Evolutionary conservation across 164 flowering plant genomes (phyloP).

Genomic region (Tetracentron sinense): DNA sequence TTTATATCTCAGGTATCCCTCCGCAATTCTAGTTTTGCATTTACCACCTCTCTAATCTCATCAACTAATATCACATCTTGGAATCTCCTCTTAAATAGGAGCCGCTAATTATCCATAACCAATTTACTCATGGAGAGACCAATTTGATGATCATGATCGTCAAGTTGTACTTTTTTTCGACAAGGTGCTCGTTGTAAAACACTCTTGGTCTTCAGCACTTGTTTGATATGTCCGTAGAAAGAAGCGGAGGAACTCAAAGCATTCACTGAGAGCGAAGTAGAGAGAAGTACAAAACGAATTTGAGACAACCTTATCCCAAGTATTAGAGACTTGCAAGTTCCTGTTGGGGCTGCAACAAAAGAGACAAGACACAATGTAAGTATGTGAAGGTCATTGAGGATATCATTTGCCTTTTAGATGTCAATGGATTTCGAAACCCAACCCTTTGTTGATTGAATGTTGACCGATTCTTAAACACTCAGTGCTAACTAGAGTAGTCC

Average conservation of each 20-base stretch:
- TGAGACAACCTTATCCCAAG: conserved; percentile 54
- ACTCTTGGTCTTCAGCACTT: conserved; percentile 44
- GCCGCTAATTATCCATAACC: too few species aligned
- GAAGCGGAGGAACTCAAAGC: background rate
- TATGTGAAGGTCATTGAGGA: conserved; percentile 49
- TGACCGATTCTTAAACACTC: background rate
- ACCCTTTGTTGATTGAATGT: conserved; percentile 46
- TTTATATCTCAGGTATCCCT: too few species aligned
- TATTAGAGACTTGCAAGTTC: conserved; percentile 67
- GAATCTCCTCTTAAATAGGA: too few species aligned
- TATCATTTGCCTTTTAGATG: conserved; percentile 44
- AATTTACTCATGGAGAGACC: too few species aligned
- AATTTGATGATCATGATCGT: too few species aligned
- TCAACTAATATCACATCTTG: too few species aligned
- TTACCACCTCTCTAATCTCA: too few species aligned
- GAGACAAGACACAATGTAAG: conserved; percentile 24
- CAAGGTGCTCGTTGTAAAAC: background rate
- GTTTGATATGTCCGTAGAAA: conserved; percentile 55
- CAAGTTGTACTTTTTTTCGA: too few species aligned
- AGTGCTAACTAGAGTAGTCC: background rate
- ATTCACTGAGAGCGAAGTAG: background rate
- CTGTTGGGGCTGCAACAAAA: conserved; percentile 88
- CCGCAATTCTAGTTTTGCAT: too few species aligned
- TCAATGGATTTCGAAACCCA: conserved; percentile 57
- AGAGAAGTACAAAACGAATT: conserved; percentile 30